Base-by-base conservation (phyloP, 305 asterid genomes). In the Lippia alba region DNA sequence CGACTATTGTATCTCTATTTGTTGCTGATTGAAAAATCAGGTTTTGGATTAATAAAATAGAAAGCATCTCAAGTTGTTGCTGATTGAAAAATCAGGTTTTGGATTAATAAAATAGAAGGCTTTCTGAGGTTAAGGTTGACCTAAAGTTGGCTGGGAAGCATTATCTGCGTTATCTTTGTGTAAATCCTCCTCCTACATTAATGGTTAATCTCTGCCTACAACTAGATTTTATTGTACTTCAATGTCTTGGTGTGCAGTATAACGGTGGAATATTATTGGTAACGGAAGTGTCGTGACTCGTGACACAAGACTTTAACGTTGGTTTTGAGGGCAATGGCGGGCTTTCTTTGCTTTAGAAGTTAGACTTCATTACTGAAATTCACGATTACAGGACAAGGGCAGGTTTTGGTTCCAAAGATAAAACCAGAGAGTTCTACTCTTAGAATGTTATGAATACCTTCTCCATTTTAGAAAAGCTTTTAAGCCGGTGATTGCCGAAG, bases 31-130 rank as follows among this genome's bases (percentile, higher is more conserved):
- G 53, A 14, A 30, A 19, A 19, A 55, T 55, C 45, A 67, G 56
- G 8, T 54, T 68, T 69, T 71, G 53, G 56, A 36, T 36, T 61
- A 39, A 36, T 19, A 57, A 19, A n/a, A n/a, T n/a, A n/a, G n/a
- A n/a, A n/a, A n/a, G n/a, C n/a, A 44, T 44, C 49, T 44, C 49
- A 16, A 59, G 59, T 45, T 61, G 16, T 61, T 60, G 54, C 24
- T n/a, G 57, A 40, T 70, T 70, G 53, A 14, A 30, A 19, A 19
- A 55, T 55, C 45, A 67, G 56, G 8, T 54, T 68, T 69, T 71
- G 53, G 56, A 36, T 36, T 61, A 39, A 36, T 19, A 57, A 19
- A n/a, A 24, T 70, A 14, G 6, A 61, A 55, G 69, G 19, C 41
- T 15, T 36, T 39, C 6, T 61, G 55, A 9, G 67, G 8, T 17